These are phyloP conservation scores for Geotrichum restrictum DNA, from an alignment of 1,139 yeast genomes.

Conservation along the genomic window DNA sequence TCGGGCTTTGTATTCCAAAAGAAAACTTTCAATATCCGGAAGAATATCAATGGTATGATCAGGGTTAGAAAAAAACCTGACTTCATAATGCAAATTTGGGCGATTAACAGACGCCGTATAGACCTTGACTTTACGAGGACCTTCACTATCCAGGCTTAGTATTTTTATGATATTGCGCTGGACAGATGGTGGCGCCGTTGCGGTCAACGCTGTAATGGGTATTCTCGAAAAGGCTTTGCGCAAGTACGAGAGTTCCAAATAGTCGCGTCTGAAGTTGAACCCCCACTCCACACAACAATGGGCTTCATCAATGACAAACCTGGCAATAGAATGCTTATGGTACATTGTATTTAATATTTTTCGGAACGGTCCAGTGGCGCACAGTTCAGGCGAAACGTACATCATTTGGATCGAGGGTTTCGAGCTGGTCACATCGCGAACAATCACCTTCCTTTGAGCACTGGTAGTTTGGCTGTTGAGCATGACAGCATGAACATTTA, in stretches of 20 bases:
- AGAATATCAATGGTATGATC: conserved; percentile 48
- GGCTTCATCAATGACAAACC: conserved; percentile 85
- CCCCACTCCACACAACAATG: conserved; percentile 95
- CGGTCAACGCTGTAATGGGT: conserved; percentile 84
- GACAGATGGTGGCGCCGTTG: conserved; percentile 55
- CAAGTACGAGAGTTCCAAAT: conserved; percentile 66
- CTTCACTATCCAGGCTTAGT: conserved; percentile 24
- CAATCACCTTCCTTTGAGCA: conserved; percentile 23
- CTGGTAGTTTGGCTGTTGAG: conserved; percentile 28
- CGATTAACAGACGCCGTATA: conserved; percentile 53
- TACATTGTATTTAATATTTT: conserved; percentile 24
- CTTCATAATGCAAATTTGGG: conserved; percentile 72
- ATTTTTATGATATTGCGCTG: conserved; percentile 27
- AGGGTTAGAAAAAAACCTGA: conserved; percentile 41
- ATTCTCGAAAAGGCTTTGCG: conserved; percentile 64
- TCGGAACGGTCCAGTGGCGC: conserved; percentile 29
- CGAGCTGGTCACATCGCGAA: conserved; percentile 24
- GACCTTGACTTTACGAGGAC: conserved; percentile 18
- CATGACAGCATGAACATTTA: conserved; percentile 58
- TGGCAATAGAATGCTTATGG: conserved; percentile 25
- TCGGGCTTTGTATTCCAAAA: conserved; percentile 46
- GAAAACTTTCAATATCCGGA: conserved; percentile 51
- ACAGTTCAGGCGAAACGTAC: conserved; percentile 77
- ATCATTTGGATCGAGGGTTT: conserved; percentile 42
- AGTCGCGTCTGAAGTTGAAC: conserved; percentile 83